Base-by-base conservation (phyloP, 2,329 filamentous ascomycete species). In the Cladophialophora chaetospira region DNA sequence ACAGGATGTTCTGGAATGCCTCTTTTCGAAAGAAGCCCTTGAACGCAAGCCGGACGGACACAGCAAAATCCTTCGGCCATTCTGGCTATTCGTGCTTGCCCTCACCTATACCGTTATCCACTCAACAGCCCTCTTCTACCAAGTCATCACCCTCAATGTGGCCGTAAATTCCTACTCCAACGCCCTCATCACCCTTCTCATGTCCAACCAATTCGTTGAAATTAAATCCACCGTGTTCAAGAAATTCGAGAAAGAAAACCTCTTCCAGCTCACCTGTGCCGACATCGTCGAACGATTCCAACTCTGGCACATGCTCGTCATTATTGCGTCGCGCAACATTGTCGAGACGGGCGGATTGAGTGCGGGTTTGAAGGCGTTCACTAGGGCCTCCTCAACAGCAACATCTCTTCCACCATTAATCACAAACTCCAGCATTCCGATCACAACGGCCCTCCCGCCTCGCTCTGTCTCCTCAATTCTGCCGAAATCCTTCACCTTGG, bases 201-300 rank as follows among this genome's bases (percentile, higher is more conserved):
- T 99, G 70, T 97, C 92, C 5, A 99, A 97, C 69, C 95, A 99
- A 69, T 99, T 99, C 67, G 94, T 99, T 40, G 94, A 99, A 75
- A 96, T 99, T 79, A 99, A 99, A 70, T 90, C 90, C 59, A 95
- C 92, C 0, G 95, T 99, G 0, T 99, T 99, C 79, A 97, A 99
- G 77, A 94, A 93, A 59, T 96, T 97, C 62, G 94, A 99, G 67
- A 97, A 97, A 71, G 94, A 99, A 69, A 97, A 96, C 64, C 78
- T 96, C 0, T 99, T 99, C 70, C 94, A 99, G 71, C 80, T 99
- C 11, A 96, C 93, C 0, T 99, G 94, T 64, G 93, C 94, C 3
- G 94, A 99, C 70, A 88, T 99, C 29, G 94, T 99, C 1, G 94
- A 99, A 73, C 63, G 94, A 1, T 99, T 99, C 67, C 94, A 99